A percentile compares a stretch with the other conserved stretches of the same genome.
Conservation (phyloP, 495 filamentous ascomycete species). For the Eremomyces bilateralis region DNA sequence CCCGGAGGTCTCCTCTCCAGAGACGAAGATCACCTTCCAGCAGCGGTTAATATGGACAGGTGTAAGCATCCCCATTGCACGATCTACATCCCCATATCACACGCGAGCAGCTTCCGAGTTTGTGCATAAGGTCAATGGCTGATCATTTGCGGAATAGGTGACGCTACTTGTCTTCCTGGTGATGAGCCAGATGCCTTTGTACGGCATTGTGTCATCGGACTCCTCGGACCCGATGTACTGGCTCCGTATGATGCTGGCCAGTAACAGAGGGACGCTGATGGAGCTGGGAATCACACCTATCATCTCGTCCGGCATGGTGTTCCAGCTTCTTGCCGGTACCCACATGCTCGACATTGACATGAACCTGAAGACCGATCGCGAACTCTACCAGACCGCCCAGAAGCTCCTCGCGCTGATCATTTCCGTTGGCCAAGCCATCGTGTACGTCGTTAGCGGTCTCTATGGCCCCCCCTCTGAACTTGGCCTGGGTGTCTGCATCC, state of each 20-base stretch:
- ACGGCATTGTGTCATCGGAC: constrained; percentile 45
- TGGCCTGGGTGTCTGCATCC: constrained; percentile 90
- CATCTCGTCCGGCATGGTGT: constrained; percentile 99
- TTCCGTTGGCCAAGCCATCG: constrained; percentile 88
- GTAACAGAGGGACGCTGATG: constrained; percentile 97
- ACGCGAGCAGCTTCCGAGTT: too few relatives aligned
- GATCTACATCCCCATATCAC: too few relatives aligned
- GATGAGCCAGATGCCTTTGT: constrained; percentile 93
- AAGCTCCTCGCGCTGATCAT: constrained; percentile 98
- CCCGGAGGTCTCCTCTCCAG: constrained; percentile 92
- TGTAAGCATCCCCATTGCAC: too few relatives aligned
- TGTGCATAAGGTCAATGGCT: too few relatives aligned
- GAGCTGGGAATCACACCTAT: constrained; percentile 98
- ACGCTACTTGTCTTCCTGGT: constrained; percentile 97
- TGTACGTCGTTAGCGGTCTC: constrained; percentile 92
- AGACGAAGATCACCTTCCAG: constrained; percentile 93
- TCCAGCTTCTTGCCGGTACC: constrained; percentile 97
- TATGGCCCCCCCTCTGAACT: constrained; percentile 93
- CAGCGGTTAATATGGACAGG: constrained; percentile 99
- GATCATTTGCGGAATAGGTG: too few relatives aligned
- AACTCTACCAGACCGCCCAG: constrained; percentile 98
- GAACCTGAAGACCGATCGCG: constrained; percentile 97
- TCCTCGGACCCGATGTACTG: constrained; percentile 82
- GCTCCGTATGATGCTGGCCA: constrained; percentile 98
- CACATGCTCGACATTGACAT: constrained; percentile 91